Percentiles rank a stretch among this genome's conserved stretches.
Evolutionary conservation across 441 rosid genomes (phyloP).

Genomic region (Arabidopsis hybrid): DNA sequence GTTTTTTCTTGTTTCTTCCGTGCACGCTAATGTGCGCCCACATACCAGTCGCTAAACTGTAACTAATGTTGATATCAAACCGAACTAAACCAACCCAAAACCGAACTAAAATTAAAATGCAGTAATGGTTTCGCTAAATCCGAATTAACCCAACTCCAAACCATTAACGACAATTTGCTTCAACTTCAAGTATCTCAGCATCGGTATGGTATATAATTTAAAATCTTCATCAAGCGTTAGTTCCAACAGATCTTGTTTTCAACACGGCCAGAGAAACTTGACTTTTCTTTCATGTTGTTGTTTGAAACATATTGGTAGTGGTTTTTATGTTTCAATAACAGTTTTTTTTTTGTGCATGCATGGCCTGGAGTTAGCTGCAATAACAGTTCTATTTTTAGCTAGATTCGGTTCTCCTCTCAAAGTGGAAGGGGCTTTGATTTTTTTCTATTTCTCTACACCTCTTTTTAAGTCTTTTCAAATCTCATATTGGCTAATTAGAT

Average conservation of each 20-base stretch:
- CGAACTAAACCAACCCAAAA: slow-evolving; percentile 6
- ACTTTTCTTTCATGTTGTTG: slow-evolving; percentile 23
- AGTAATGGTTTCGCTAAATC: not conserved
- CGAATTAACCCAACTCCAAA: not conserved
- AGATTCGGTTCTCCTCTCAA: slow-evolving; percentile 24
- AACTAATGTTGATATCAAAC: not conserved
- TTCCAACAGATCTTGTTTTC: slow-evolving; percentile 15
- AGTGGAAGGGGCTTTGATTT: slow-evolving; percentile 6
- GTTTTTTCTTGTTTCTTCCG: slow-evolving; percentile 26
- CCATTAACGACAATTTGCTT: too few species aligned
- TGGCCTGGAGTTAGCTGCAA: slow-evolving; percentile 34
- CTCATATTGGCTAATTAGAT: slow-evolving; percentile 26
- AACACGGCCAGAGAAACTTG: not conserved
- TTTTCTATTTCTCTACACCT: slow-evolving; percentile 4
- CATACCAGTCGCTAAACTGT: not conserved
- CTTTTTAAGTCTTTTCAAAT: slow-evolving; percentile 22
- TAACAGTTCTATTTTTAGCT: slow-evolving; percentile 37
- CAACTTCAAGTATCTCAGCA: not conserved
- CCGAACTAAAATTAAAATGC: not conserved
- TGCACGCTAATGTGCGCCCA: slow-evolving; percentile 19
- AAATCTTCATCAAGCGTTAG: not conserved
- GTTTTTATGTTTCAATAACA: slow-evolving; percentile 29
- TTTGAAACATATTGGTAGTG: slow-evolving; percentile 27
- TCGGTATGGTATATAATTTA: not conserved
- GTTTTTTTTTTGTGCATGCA: not conserved